Base-by-base conservation (phyloP, 1,284 basidiomycete species). In the Puccinia horiana region DNA sequence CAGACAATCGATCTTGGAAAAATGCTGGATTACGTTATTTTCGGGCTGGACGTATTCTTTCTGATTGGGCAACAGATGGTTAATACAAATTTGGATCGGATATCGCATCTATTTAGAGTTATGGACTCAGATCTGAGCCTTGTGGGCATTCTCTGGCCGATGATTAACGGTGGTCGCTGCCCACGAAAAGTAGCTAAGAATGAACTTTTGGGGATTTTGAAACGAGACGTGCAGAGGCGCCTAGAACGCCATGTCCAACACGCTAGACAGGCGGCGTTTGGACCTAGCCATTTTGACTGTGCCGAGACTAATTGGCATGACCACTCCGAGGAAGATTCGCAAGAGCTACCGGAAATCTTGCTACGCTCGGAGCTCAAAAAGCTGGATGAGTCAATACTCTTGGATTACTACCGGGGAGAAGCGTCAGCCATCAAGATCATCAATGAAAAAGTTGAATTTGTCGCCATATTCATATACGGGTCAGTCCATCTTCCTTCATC, bases 381-480 rank as follows among this genome's bases (percentile, higher is more conserved):
- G 12, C 23, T 56, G n/a, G 80, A 81, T 40, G 61, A 76, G 49
- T 58, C 74, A 49, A 29, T 75, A 20, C 37, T 81, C 5, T 52
- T 73, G 23, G 72, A 56, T 47, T 74, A 74, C 40, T 29, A 81
- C 49, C 56, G 52, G 61, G 72, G 80, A 12, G 56, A 52, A 26
- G 35, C 11, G 29, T 44, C 70, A 75, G 61, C 80, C 16, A 52
- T 81, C 42, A 73, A 49, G 0, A 40, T 29, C 9, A 65, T 81
- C 29, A 61, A 81, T 20, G 26, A 58, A n/a, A 81, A 81, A 75
- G 47, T 69, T 5, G 70, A 81, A 47, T 81, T 63, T 63, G 49
- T 81, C 23, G 56, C 80, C 12, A 37, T 75, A 54, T 74, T 75
- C 47, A 81, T 81, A 42, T 81, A 81, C 61, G 80, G 80, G 80